phyloP scores from a whole-genome alignment of 2,329 filamentous ascomycete species.

The Stagonosporopsis chrysanthemi region DNA sequence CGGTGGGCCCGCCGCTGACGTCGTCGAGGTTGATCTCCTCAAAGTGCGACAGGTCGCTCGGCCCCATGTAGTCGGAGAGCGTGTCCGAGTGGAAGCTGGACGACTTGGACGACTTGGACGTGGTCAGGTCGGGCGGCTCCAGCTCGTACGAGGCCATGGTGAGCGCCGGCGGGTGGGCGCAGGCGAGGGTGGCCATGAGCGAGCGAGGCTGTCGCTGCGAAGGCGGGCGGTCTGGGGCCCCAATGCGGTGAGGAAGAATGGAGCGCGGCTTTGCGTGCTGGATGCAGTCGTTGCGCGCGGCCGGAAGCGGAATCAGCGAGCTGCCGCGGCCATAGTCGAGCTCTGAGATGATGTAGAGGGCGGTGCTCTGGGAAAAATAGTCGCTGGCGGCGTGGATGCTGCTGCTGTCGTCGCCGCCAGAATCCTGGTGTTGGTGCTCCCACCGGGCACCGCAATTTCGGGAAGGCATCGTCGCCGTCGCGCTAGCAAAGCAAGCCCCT shows the following conservation, averaged over 20 bases:
- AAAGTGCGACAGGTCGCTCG: slow-evolving; percentile 80
- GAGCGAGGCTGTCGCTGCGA: slow-evolving; percentile 38
- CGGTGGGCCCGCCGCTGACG: slow-evolving; percentile 46
- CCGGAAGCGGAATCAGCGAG: slow-evolving; percentile 40
- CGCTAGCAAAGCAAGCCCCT: slow-evolving; percentile 30
- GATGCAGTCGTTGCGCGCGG: slow-evolving; percentile 37
- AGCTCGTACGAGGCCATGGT: slow-evolving; percentile 22
- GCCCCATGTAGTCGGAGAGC: slow-evolving; percentile 67
- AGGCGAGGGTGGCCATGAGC: slow-evolving; percentile 49
- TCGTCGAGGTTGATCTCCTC: slow-evolving; percentile 91
- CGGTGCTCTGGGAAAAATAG: slow-evolving; percentile 27
- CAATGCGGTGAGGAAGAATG: slow-evolving; percentile 35
- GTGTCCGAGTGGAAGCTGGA: slow-evolving; percentile 85
- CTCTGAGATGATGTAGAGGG: slow-evolving; percentile 47
- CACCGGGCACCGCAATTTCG: slow-evolving; percentile 38
- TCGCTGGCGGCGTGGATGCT: slow-evolving; percentile 1
- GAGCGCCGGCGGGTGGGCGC: slow-evolving; percentile 31
- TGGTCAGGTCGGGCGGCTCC: slow-evolving; percentile 75
- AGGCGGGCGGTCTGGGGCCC: slow-evolving; percentile 23
- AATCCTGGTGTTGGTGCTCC: slow-evolving; percentile 22
- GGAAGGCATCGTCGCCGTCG: slow-evolving; percentile 27
- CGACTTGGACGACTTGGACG: slow-evolving; percentile 88
- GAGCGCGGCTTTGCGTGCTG: slow-evolving; percentile 11
- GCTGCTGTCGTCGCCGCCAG: slow-evolving; percentile 21
- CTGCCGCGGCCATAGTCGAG: slow-evolving; percentile 45